Percentiles rank a stretch among this genome's conserved stretches.
These are phyloP conservation scores for Thymus mandschuricus DNA, from an alignment of 257 asterid genomes.

Conservation along the genomic window DNA sequence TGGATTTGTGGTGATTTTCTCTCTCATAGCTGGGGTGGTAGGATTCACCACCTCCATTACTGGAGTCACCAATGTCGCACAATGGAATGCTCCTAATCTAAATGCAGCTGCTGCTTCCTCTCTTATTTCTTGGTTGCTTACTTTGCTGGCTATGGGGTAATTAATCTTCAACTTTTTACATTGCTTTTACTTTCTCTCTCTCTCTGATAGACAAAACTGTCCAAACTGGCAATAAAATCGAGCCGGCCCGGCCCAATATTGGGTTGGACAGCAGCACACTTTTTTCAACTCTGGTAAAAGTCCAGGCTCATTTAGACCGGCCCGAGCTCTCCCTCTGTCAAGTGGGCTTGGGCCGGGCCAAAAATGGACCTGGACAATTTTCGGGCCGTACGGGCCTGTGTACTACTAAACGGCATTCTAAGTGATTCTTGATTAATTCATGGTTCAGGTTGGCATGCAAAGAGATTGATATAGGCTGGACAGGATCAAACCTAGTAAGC, in stretches of 20 bases:
- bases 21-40: conserved; percentile 83
- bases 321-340: background rate
- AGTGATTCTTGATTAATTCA: conserved; percentile 1
- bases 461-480: conserved; percentile 85
- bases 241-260: background rate
- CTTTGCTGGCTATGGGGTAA: conserved; percentile 97
- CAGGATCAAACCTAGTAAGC: conserved; percentile 68
- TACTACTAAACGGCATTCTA: background rate
- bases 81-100: conserved; percentile 60
- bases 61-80: conserved; percentile 56
- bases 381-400: too few relatives aligned
- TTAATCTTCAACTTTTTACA: background rate
- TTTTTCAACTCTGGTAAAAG: background rate
- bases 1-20: conserved; percentile 70
- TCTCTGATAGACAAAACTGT: background rate
- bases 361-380: too few relatives aligned
- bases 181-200: too few relatives aligned
- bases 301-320: background rate
- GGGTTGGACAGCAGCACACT: background rate
- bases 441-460: conserved; percentile 84
- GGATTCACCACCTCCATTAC: conserved; percentile 73
- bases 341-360: background rate
- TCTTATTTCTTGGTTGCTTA: conserved; percentile 62
- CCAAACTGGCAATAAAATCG: background rate
- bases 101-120: conserved; percentile 85